Evolutionary conservation across 2,329 filamentous ascomycete species (phyloP).

Genomic region (Coleophoma eucalyptorum): DNA sequence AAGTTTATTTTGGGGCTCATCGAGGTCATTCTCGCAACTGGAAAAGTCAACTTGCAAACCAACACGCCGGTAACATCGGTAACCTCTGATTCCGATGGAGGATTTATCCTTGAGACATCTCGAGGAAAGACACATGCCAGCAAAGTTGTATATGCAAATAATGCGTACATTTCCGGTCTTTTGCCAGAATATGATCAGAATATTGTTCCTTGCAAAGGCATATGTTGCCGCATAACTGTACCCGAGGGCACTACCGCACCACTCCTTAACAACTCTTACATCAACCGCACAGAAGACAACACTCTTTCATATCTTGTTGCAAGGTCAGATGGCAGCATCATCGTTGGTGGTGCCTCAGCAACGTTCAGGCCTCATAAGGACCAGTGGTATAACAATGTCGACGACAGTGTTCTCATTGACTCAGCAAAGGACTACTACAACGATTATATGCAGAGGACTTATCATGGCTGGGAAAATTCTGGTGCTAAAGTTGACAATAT

Average conservation of each 20-base stretch:
- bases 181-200: slow-evolving; percentile 53
- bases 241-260: slow-evolving; percentile 13
- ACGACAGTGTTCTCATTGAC: slow-evolving; percentile 41
- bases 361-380: slow-evolving; percentile 24
- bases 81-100: slow-evolving; percentile 15
- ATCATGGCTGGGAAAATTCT: slow-evolving; percentile 43
- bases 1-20: slow-evolving; percentile 52
- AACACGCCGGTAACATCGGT: slow-evolving; percentile 37
- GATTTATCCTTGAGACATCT: slow-evolving; percentile 45
- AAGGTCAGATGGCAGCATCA: slow-evolving; percentile 22
- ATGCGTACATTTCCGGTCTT: slow-evolving; percentile 61
- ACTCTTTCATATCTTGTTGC: slow-evolving; percentile 22
- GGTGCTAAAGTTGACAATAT: slow-evolving; percentile 28
- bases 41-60: slow-evolving; percentile 44
- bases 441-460: slow-evolving; percentile 43
- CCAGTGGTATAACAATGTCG: slow-evolving; percentile 41
- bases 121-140: slow-evolving; percentile 49
- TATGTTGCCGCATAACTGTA: slow-evolving; percentile 24
- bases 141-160: slow-evolving; percentile 61
- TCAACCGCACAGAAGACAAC: slow-evolving; percentile 6
- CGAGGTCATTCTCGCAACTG: slow-evolving; percentile 37
- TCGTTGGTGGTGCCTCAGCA: slow-evolving; percentile 36
- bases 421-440: slow-evolving; percentile 38
- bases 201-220: slow-evolving; percentile 59
- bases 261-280: slow-evolving; percentile 15